Percentiles rank a stretch among this genome's conserved stretches.
These are phyloP conservation scores for Zymoseptoria ardabiliae DNA, from an alignment of 2,329 filamentous ascomycete genomes.

Conservation along the genomic window DNA sequence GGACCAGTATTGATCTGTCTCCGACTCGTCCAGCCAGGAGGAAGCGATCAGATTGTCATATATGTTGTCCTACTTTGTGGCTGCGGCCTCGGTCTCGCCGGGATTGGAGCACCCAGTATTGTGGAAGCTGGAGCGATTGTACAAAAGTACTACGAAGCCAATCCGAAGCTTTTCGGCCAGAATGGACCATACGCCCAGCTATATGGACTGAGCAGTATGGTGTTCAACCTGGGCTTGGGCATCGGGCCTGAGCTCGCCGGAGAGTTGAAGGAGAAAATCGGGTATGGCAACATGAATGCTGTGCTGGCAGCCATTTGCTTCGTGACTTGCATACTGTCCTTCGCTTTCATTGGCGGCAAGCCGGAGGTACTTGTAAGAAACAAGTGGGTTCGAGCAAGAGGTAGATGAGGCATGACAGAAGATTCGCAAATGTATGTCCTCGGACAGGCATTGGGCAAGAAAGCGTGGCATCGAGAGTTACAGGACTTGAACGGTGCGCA, in stretches of 20 bases:
- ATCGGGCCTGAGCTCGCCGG: conserved; percentile 54
- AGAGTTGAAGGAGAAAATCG: conserved; percentile 42
- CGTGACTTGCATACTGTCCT: conserved; percentile 38
- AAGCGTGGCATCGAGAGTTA: neutral
- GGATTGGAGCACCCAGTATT: conserved; percentile 48
- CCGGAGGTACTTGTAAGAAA: neutral
- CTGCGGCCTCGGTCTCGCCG: conserved; percentile 46
- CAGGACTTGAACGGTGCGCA: neutral
- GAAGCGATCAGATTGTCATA: conserved; percentile 36
- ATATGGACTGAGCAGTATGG: conserved; percentile 58
- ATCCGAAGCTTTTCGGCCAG: conserved; percentile 48
- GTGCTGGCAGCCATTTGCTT: conserved; percentile 42
- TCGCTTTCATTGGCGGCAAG: conserved; percentile 41
- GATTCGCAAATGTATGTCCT: too few species aligned
- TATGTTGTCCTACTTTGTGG: conserved; percentile 42
- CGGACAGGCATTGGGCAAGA: neutral
- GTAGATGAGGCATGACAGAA: neutral
- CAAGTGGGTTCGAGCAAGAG: neutral
- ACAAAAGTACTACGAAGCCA: conserved; percentile 49
- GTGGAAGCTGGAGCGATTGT: conserved; percentile 52
- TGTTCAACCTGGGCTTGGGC: conserved; percentile 53
- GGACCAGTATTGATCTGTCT: conserved; percentile 38
- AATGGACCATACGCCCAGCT: conserved; percentile 57
- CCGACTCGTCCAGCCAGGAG: conserved; percentile 36
- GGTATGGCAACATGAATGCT: conserved; percentile 53